These are phyloP conservation scores for Colletotrichum navitas DNA, from an alignment of 2,329 filamentous ascomycete genomes.

Conservation along the genomic window DNA sequence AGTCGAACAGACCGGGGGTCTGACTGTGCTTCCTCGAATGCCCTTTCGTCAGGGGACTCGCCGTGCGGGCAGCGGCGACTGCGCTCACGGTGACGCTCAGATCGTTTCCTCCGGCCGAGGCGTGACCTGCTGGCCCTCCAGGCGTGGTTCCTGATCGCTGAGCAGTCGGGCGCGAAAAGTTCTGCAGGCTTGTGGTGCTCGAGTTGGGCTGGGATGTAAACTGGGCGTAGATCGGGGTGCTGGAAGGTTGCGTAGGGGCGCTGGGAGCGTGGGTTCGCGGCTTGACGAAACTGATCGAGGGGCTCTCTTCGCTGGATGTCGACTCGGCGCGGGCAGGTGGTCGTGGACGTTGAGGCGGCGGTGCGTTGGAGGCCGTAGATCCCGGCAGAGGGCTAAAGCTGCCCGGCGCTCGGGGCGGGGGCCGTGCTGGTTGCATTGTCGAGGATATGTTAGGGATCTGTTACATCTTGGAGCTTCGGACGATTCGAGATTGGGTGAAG, in stretches of 20 bases:
- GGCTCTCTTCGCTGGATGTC: slow-evolving; percentile 59
- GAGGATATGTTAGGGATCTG: slow-evolving; percentile 48
- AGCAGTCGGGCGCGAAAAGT: slow-evolving; percentile 69
- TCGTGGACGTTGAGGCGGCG: slow-evolving; percentile 49
- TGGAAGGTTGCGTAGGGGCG: slow-evolving; percentile 34
- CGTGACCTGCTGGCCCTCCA: slow-evolving; percentile 22
- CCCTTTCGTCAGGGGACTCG: slow-evolving; percentile 51
- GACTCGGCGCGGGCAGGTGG: slow-evolving; percentile 59
- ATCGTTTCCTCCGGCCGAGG: slow-evolving; percentile 28
- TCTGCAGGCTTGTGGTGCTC: slow-evolving; percentile 64
- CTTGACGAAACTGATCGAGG: slow-evolving; percentile 61
- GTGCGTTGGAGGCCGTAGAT: slow-evolving; percentile 48
- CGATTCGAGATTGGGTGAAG: slow-evolving; percentile 35
- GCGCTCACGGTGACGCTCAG: slow-evolving; percentile 40
- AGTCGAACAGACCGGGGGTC: slow-evolving; percentile 82
- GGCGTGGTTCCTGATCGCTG: slow-evolving; percentile 44
- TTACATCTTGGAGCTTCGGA: slow-evolving; percentile 58
- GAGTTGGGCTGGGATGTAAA: slow-evolving; percentile 62
- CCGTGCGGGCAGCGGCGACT: slow-evolving; percentile 46
- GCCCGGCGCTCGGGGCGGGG: slow-evolving; percentile 63
- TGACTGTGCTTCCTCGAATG: slow-evolving; percentile 77
- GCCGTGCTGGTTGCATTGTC: slow-evolving; percentile 63
- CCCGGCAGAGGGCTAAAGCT: slow-evolving; percentile 68
- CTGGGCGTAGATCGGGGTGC: slow-evolving; percentile 59
- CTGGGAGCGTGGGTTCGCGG: slow-evolving; percentile 50